These are phyloP conservation scores for Phytophthora nicotianae DNA, from an alignment of 352 stramenopile genomes.

Conservation along the genomic window DNA sequence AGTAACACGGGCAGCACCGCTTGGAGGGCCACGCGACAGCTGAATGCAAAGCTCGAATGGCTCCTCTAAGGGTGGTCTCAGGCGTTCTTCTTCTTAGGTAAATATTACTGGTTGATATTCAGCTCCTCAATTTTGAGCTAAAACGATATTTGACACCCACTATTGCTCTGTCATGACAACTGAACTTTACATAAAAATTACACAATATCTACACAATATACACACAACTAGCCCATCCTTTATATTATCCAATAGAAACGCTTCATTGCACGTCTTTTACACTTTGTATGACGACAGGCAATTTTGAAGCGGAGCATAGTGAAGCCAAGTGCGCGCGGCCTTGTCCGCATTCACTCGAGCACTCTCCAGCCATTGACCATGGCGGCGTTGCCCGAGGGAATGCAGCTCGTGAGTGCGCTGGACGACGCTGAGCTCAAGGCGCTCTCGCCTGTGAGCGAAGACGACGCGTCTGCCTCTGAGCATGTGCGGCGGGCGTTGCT, in stretches of 20 bases:
- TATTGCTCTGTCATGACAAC: too few species aligned
- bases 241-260: conserved; percentile 13
- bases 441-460: conserved; percentile 12
- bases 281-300: conserved; percentile 23
- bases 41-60: too few species aligned
- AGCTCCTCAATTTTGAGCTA: too few species aligned
- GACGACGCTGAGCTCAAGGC: conserved; percentile 30
- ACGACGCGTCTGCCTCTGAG: conserved; percentile 10
- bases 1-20: too few species aligned
- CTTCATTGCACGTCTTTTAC: background rate
- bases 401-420: conserved; percentile 47
- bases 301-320: conserved; percentile 7
- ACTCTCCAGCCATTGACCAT: conserved; percentile 23
- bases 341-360: conserved; percentile 5
- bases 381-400: conserved; percentile 34
- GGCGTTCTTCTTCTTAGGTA: too few species aligned
- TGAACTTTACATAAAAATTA: background rate
- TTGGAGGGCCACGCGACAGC: too few species aligned
- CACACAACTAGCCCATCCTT: background rate
- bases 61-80: too few species aligned
- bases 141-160: too few species aligned
- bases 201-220: conserved; percentile 4
- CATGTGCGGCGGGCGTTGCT: conserved; percentile 20
- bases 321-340: conserved; percentile 6
- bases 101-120: too few species aligned